These are phyloP conservation scores for Kandelia obovata DNA, from an alignment of 345 rosid species.

Conservation along the genomic window DNA sequence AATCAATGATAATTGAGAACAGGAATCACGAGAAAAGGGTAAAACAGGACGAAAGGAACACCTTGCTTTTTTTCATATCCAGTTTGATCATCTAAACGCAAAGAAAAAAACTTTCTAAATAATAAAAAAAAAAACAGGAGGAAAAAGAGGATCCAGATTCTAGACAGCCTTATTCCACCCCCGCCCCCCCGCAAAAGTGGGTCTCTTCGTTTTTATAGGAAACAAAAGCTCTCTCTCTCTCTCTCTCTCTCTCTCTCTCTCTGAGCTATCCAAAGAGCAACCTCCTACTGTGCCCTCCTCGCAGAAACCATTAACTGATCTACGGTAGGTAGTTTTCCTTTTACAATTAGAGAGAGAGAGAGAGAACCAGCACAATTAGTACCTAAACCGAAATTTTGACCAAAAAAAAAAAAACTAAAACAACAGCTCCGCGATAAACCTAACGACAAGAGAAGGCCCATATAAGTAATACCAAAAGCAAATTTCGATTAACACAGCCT, in stretches of 20 bases:
- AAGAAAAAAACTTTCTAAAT: background rate
- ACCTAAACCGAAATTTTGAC: no score
- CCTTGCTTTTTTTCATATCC: background rate
- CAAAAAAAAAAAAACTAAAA: no score
- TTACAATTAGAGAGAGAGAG: no score
- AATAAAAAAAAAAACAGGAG: background rate
- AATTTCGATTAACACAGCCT: no score
- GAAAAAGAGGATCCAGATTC: constrained; percentile 12
- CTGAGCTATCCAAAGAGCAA: constrained; percentile 17
- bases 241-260: constrained; percentile 15
- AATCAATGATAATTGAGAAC: background rate
- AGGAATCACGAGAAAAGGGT: background rate
- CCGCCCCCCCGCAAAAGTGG: constrained; percentile 38
- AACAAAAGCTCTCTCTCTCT: constrained; percentile 6
- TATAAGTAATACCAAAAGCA: no score
- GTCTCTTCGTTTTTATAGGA: constrained; percentile 28
- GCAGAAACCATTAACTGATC: no score
- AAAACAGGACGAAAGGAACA: background rate
- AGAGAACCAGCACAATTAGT: no score
- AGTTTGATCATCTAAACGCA: constrained; percentile 13
- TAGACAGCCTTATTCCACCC: constrained; percentile 27
- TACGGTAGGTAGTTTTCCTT: no score
- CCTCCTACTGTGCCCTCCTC: no score
- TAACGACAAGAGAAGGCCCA: no score
- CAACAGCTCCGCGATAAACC: no score